Conservation (phyloP, 1,139 yeast species). For the Candida labiduridarum region DNA sequence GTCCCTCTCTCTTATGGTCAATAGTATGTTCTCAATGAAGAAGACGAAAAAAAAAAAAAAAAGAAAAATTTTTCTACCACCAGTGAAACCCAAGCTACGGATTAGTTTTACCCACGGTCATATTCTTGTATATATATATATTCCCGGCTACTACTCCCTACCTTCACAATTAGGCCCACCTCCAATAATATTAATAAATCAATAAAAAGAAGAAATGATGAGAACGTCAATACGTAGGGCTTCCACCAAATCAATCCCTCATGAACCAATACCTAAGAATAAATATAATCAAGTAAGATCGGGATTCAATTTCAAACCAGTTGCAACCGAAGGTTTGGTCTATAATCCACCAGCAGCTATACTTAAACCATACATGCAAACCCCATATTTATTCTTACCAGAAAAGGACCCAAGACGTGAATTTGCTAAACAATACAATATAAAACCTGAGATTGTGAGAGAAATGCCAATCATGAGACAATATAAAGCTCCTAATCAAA, state of each 20-base stretch:
- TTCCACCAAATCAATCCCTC: constrained; percentile 24
- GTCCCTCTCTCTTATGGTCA: background rate
- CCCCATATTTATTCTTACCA: constrained; percentile 79
- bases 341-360: constrained; percentile 42
- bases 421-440: constrained; percentile 24
- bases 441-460: constrained; percentile 37
- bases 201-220: constrained; percentile 7
- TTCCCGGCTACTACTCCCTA: background rate
- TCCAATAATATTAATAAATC: background rate
- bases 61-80: constrained; percentile 6
- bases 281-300: constrained; percentile 42
- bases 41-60: constrained; percentile 1
- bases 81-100: background rate
- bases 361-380: constrained; percentile 33
- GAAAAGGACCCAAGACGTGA: constrained; percentile 58
- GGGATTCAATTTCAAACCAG: constrained; percentile 47
- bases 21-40: background rate
- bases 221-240: constrained; percentile 15
- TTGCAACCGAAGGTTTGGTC: constrained; percentile 40
- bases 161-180: background rate
- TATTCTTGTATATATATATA: background rate
- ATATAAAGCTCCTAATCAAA: constrained; percentile 32
- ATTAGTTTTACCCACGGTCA: background rate
- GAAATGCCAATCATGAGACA: constrained; percentile 57
- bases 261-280: constrained; percentile 40